Conservation (phyloP, 345 rosid species). For the Arabis hirsuta region DNA sequence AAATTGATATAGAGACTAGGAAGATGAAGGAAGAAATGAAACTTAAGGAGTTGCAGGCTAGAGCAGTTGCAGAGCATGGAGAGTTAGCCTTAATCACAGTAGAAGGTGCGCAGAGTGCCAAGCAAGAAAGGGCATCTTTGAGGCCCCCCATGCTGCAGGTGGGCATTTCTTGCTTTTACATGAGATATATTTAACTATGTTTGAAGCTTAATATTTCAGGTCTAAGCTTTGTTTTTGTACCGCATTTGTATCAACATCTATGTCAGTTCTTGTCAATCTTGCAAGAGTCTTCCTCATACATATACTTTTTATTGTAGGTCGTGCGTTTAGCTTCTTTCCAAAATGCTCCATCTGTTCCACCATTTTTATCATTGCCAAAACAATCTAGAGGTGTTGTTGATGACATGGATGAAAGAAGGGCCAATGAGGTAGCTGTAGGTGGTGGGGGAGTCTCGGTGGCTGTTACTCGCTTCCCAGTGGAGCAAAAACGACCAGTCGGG, state of each 20-base stretch:
- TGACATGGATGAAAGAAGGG: slow-evolving; percentile 80
- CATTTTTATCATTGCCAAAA: slow-evolving; percentile 80
- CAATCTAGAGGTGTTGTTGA: slow-evolving; percentile 83
- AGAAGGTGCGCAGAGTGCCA: slow-evolving; percentile 63
- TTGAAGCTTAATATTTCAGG: slow-evolving; percentile 3
- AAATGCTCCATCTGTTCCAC: slow-evolving; percentile 94
- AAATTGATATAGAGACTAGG: slow-evolving; percentile 84
- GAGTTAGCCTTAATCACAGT: slow-evolving; percentile 91
- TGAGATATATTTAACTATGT: slow-evolving; percentile 10
- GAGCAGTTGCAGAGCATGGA: slow-evolving; percentile 93
- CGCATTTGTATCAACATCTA: slow-evolving; percentile 12
- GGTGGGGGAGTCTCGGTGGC: slow-evolving; percentile 99
- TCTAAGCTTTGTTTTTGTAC: slow-evolving; percentile 26
- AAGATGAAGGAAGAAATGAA: slow-evolving; percentile 91
- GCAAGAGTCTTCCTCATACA: slow-evolving; percentile 28
- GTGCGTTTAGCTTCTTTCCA: slow-evolving; percentile 98
- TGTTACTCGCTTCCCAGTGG: slow-evolving; percentile 92
- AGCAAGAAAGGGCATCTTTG: slow-evolving; percentile 73
- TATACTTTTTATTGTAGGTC: slow-evolving; percentile 57
- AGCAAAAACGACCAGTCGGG: slow-evolving; percentile 97
- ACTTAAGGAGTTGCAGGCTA: slow-evolving; percentile 86
- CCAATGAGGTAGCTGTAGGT: slow-evolving; percentile 94
- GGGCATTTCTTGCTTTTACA: slow-evolving; percentile 33
- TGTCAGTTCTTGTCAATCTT: slow-evolving; percentile 14
- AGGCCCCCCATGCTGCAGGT: slow-evolving; percentile 99